Percentiles rank a stretch among this genome's conserved stretches.
Conservation (phyloP, 2,329 filamentous ascomycete genomes). For the Sporothrix sp. region DNA sequence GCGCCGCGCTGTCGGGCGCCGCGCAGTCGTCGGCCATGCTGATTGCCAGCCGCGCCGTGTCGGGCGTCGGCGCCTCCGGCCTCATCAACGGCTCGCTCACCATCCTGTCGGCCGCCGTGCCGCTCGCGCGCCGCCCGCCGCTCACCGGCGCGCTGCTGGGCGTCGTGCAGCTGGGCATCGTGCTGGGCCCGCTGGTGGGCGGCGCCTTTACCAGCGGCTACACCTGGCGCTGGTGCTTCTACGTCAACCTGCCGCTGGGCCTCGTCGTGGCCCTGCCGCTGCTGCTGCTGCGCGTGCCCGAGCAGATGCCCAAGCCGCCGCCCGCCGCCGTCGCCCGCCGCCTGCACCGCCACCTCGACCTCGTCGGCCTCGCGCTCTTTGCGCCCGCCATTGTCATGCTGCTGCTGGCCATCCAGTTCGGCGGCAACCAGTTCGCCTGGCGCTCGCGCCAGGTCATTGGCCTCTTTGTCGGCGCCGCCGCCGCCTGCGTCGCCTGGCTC, state of each 20-base stretch:
- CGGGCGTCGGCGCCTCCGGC: slow-evolving; percentile 43
- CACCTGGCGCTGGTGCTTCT: slow-evolving; percentile 41
- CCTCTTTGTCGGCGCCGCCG: slow-evolving; percentile 30
- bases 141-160: slow-evolving; percentile 33
- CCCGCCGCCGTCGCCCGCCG: slow-evolving; percentile 19
- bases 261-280: slow-evolving; percentile 27
- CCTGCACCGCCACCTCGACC: slow-evolving; percentile 29
- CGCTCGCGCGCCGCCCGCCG: slow-evolving; percentile 31
- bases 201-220: slow-evolving; percentile 31
- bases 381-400: slow-evolving; percentile 33
- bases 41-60: slow-evolving; percentile 45
- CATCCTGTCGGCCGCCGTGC: slow-evolving; percentile 34
- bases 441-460: slow-evolving; percentile 31
- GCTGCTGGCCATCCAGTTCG: slow-evolving; percentile 37
- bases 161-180: slow-evolving; percentile 37
- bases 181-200: slow-evolving; percentile 38
- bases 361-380: slow-evolving; percentile 34
- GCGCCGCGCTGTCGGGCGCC: slow-evolving; percentile 43
- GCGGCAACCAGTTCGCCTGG: slow-evolving; percentile 32
- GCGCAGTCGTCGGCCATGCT: slow-evolving; percentile 40
- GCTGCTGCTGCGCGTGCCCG: slow-evolving; percentile 27
- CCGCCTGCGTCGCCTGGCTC: slow-evolving; percentile 32
- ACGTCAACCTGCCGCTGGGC: slow-evolving; percentile 38
- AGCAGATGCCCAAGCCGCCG: slow-evolving; percentile 26
- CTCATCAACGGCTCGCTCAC: slow-evolving; percentile 43